phyloP scores from a whole-genome alignment of 2,329 filamentous ascomycete species.

The Trichophyton verrucosum region DNA sequence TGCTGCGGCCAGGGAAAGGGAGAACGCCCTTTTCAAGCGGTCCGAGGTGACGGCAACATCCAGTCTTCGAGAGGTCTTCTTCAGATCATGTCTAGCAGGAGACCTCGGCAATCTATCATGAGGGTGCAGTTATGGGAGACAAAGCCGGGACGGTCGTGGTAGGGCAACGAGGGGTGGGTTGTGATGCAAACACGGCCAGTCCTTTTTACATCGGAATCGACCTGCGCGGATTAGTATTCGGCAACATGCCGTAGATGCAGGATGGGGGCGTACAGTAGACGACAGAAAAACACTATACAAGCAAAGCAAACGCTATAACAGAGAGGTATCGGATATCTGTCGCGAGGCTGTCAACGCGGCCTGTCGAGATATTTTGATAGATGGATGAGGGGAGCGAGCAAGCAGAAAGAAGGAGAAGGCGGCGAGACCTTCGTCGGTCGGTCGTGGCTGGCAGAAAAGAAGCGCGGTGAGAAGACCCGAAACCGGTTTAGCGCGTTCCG shows the following conservation, averaged over 20 bases:
- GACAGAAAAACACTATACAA: neutral
- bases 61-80: neutral
- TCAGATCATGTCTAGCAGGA: neutral
- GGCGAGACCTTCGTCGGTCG: neutral
- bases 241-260: neutral
- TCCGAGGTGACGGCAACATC: neutral
- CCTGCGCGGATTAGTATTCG: neutral
- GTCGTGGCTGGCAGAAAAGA: slow-evolving; percentile 4
- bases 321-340: neutral
- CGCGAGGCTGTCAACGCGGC: neutral
- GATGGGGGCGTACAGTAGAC: neutral
- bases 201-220: neutral
- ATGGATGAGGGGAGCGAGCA: neutral
- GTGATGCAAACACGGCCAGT: neutral
- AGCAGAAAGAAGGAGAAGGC: slow-evolving; percentile 1
- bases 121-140: neutral
- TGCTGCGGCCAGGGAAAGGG: neutral
- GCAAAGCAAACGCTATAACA: neutral
- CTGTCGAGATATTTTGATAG: neutral
- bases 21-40: neutral
- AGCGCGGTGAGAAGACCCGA: slow-evolving; percentile 2
- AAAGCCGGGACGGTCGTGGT: neutral
- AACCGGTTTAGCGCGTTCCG: slow-evolving; percentile 1
- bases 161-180: neutral
- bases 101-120: neutral